A percentile compares a stretch with the other conserved stretches of the same genome.
These are phyloP conservation scores for Calonectria honghensis DNA, from an alignment of 2,329 filamentous ascomycete genomes.

Conservation along the genomic window DNA sequence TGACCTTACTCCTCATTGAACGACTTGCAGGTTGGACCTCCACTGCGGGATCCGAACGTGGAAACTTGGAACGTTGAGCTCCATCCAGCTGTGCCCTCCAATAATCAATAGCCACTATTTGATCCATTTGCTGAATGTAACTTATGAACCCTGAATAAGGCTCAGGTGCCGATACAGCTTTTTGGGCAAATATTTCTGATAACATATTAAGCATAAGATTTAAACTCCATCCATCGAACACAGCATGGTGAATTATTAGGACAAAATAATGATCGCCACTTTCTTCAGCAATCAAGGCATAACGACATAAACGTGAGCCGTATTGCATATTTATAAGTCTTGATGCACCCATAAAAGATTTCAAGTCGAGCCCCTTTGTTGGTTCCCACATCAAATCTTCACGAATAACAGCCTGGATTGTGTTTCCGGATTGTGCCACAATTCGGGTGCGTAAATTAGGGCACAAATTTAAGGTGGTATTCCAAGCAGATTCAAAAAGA, in stretches of 20 bases:
- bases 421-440: background rate
- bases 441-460: slow-evolving; percentile 24
- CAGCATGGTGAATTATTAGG: slow-evolving; percentile 49
- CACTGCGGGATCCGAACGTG: background rate
- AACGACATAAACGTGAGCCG: slow-evolving; percentile 10
- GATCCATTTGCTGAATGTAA: slow-evolving; percentile 17
- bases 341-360: background rate
- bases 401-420: slow-evolving; percentile 15
- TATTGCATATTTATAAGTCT: slow-evolving; percentile 11
- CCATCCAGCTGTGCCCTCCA: slow-evolving; percentile 18
- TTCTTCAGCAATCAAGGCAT: slow-evolving; percentile 25
- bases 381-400: slow-evolving; percentile 2
- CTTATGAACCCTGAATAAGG: slow-evolving; percentile 24
- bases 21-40: slow-evolving; percentile 49
- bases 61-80: slow-evolving; percentile 7
- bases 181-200: background rate
- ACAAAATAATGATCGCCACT: slow-evolving; percentile 25
- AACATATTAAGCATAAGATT: slow-evolving; percentile 6
- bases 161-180: background rate
- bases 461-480: background rate
- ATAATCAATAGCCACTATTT: background rate
- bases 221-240: slow-evolving; percentile 53
- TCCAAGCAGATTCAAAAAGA: slow-evolving; percentile 17
- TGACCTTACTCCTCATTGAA: slow-evolving; percentile 69
- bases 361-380: background rate